Percentiles rank a stretch among this genome's conserved stretches.
Conservation (phyloP, 2,329 filamentous ascomycete genomes). For the Aschersonia sp. region DNA sequence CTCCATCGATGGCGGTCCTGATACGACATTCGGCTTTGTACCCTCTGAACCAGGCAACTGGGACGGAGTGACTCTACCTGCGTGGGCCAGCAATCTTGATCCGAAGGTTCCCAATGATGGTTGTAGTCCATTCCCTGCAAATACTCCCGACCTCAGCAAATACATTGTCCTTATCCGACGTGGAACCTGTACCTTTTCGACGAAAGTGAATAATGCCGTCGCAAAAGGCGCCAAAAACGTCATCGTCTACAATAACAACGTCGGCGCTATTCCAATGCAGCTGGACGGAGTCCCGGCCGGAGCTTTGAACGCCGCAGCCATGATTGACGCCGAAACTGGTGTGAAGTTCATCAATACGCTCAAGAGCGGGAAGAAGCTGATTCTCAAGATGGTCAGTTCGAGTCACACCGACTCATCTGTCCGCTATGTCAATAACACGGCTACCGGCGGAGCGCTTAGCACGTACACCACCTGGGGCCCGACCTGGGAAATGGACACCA, state of each 20-base stretch:
- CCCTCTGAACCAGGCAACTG: conserved; percentile 26
- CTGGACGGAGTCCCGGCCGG: conserved; percentile 13
- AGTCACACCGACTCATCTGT: conserved; percentile 16
- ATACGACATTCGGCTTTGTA: conserved; percentile 26
- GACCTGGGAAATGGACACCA: conserved; percentile 40
- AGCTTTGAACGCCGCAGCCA: conserved; percentile 20
- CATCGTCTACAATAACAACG: conserved; percentile 43
- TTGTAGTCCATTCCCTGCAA: conserved; percentile 34
- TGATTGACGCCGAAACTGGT: conserved; percentile 26
- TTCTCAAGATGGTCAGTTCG: conserved; percentile 27
- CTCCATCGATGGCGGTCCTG: conserved; percentile 18
- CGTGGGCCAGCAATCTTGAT: conserved; percentile 36
- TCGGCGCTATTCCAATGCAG: conserved; percentile 18
- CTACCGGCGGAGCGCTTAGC: conserved; percentile 35
- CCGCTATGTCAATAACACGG: conserved; percentile 12
- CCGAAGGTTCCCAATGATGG: conserved; percentile 30
- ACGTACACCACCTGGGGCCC: conserved; percentile 45
- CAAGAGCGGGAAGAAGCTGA: conserved; percentile 25
- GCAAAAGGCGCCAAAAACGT: conserved; percentile 44
- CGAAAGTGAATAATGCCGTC: conserved; percentile 37
- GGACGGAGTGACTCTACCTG: conserved; percentile 28
- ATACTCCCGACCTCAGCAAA: conserved; percentile 40
- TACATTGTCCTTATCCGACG: conserved; percentile 45
- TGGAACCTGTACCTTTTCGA: conserved; percentile 39
- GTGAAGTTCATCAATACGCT: conserved; percentile 27